These are phyloP conservation scores for Aspergillus vadensis DNA, from an alignment of 2,329 filamentous ascomycete genomes.

Conservation along the genomic window DNA sequence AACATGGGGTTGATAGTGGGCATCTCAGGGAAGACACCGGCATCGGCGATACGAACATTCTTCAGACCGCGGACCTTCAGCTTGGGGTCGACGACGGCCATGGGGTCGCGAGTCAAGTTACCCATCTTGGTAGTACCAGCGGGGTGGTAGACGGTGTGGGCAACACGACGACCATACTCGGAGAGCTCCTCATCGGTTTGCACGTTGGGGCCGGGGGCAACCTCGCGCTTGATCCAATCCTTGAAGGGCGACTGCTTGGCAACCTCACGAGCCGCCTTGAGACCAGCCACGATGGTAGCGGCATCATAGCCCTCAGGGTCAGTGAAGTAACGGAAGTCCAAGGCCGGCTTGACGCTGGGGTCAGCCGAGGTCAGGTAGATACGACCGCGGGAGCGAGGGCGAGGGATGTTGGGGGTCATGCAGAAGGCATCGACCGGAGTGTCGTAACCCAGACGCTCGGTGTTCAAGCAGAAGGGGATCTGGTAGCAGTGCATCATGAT, in stretches of 20 bases:
- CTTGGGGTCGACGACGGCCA: slow-evolving; percentile 78
- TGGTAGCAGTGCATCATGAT: slow-evolving; percentile 98
- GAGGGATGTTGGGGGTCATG: slow-evolving; percentile 90
- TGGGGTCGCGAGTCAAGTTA: slow-evolving; percentile 64
- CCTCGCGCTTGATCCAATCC: slow-evolving; percentile 79
- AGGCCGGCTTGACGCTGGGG: slow-evolving; percentile 74
- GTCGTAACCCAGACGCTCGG: slow-evolving; percentile 74
- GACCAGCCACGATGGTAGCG: slow-evolving; percentile 74
- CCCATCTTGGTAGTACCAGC: slow-evolving; percentile 92
- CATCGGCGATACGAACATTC: slow-evolving; percentile 78
- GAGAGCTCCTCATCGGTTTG: slow-evolving; percentile 78
- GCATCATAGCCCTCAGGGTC: slow-evolving; percentile 84
- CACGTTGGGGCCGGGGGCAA: slow-evolving; percentile 72
- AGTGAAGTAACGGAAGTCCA: slow-evolving; percentile 89
- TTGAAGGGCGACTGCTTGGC: slow-evolving; percentile 76
- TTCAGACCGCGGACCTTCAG: slow-evolving; percentile 72
- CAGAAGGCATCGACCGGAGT: slow-evolving; percentile 77
- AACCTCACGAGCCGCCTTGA: slow-evolving; percentile 75
- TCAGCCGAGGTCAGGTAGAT: slow-evolving; percentile 76
- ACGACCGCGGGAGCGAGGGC: slow-evolving; percentile 74
- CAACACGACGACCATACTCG: slow-evolving; percentile 77
- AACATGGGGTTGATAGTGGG: slow-evolving; percentile 87
- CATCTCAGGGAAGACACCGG: slow-evolving; percentile 86
- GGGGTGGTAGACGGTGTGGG: slow-evolving; percentile 89
- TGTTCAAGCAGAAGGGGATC: slow-evolving; percentile 89